phyloP scores from a whole-genome alignment of 2,329 filamentous ascomycete species.

The Ophiocordyceps camponoti-floridani region DNA sequence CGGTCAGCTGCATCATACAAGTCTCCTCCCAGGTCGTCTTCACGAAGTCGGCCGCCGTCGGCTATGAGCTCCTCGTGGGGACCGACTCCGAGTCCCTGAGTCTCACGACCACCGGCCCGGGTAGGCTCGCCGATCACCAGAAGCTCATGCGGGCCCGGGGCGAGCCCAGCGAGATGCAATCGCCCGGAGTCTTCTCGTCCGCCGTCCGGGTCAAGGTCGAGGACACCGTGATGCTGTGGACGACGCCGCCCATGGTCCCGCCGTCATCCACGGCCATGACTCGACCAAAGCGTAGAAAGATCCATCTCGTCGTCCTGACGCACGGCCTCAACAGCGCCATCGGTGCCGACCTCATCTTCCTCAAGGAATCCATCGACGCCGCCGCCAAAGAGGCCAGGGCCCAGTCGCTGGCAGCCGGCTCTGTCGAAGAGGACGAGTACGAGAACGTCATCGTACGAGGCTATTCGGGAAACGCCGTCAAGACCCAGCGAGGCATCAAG shows the following conservation, averaged over 20 bases:
- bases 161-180: conserved; percentile 35
- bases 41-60: conserved; percentile 70
- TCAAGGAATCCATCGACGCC: conserved; percentile 93
- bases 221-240: conserved; percentile 82
- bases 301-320: conserved; percentile 83
- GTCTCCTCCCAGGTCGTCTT: conserved; percentile 88
- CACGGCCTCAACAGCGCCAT: conserved; percentile 94
- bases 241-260: conserved; percentile 40
- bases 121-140: conserved; percentile 61
- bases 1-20: conserved; percentile 76
- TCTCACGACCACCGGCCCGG: conserved; percentile 41
- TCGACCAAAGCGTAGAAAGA: conserved; percentile 45
- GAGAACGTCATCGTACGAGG: conserved; percentile 81
- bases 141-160: conserved; percentile 38
- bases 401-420: not conserved
- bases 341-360: conserved; percentile 85
- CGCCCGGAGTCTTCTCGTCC: conserved; percentile 67
- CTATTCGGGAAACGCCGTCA: conserved; percentile 75
- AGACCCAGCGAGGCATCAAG: conserved; percentile 89
- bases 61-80: conserved; percentile 73
- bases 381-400: conserved; percentile 53
- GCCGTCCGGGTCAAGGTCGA: conserved; percentile 66
- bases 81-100: conserved; percentile 71
- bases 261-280: conserved; percentile 38
- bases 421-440: conserved; percentile 46